Conservation (phyloP, 2,329 filamentous ascomycete genomes). For the Microdochium trichocladiopsis region DNA sequence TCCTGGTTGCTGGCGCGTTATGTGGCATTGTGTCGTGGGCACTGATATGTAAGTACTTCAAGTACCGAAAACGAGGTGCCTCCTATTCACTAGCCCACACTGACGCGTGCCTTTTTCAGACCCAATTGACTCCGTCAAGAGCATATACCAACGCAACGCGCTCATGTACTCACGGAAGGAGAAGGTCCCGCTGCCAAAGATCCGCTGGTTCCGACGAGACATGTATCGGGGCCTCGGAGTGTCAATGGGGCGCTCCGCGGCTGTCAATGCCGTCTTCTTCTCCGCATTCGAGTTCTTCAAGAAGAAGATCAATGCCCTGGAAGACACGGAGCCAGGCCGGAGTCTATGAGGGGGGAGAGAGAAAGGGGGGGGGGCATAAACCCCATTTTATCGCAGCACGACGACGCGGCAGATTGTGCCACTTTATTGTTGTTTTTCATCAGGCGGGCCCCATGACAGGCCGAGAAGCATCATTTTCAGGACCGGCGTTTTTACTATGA, state of each 20-base stretch:
- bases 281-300: slow-evolving; percentile 82
- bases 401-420: no score
- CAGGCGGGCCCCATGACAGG: not conserved
- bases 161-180: slow-evolving; percentile 63
- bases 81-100: not conserved
- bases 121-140: slow-evolving; percentile 77
- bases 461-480: not conserved
- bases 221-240: slow-evolving; percentile 82
- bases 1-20: slow-evolving; percentile 70
- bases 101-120: slow-evolving; percentile 28
- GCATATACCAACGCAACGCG: slow-evolving; percentile 77
- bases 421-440: not conserved
- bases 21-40: slow-evolving; percentile 84
- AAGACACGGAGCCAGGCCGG: slow-evolving; percentile 26
- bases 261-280: slow-evolving; percentile 87
- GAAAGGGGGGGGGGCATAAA: not conserved
- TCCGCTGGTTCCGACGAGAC: slow-evolving; percentile 67
- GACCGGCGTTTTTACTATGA: not conserved
- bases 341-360: slow-evolving; percentile 1
- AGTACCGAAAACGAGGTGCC: not conserved
- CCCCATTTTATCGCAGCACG: not conserved
- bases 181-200: slow-evolving; percentile 60
- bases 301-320: slow-evolving; percentile 52
- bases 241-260: slow-evolving; percentile 74
- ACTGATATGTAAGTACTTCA: slow-evolving; percentile 51